Base-by-base conservation (phyloP, 495 filamentous ascomycete genomes). In the Choiromyces venosus region DNA sequence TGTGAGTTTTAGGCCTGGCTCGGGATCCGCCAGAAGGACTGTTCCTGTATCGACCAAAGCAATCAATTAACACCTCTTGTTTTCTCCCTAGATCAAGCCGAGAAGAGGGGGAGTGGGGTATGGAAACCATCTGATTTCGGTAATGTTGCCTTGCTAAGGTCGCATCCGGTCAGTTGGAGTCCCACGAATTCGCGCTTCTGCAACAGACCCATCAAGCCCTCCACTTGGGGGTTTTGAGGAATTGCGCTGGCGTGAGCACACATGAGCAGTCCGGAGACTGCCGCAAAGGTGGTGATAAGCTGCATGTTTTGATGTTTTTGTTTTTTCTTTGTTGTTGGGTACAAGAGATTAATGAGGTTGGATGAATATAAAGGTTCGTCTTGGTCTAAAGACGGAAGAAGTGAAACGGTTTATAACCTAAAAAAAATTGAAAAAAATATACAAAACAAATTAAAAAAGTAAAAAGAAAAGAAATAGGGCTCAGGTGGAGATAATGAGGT, bases 71-170 rank as follows among this genome's bases (percentile, higher is more conserved):
- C 25, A 4, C 52, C 52, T 29, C 25, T 29, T n/a, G n/a, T n/a
- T 29, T 29, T 56, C 12, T 9, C n/a, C 8, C 61, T 36, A 64
- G 61, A 21, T 37, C 29, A 36, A 1, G n/a, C 69, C 39, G 35
- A 29, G 14, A 21, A 18, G 6, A 1, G 65, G 18, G 2, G 40
- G 2, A 2, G 40, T 21, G 25, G 38, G 37, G 21, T 52, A 68
- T 39, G 56, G 73, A 39, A 68, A 76, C 75, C 75, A 77, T 76
- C 37, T 69, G 75, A 68, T 71, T 42, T 65, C 38, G 86, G 84
- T 71, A 88, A 78, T 37, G 79, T 74, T 8, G 85, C 86, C 25
- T 83, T 84, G 70, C 82, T 82, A 64, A 89, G 71, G 81, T 89
- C 85, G 78, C 87, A 89, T 36, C 40, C 42, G 36, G 69, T 64